phyloP scores from a whole-genome alignment of 2,329 filamentous ascomycete species.

The Phaeoacremonium minimum region DNA sequence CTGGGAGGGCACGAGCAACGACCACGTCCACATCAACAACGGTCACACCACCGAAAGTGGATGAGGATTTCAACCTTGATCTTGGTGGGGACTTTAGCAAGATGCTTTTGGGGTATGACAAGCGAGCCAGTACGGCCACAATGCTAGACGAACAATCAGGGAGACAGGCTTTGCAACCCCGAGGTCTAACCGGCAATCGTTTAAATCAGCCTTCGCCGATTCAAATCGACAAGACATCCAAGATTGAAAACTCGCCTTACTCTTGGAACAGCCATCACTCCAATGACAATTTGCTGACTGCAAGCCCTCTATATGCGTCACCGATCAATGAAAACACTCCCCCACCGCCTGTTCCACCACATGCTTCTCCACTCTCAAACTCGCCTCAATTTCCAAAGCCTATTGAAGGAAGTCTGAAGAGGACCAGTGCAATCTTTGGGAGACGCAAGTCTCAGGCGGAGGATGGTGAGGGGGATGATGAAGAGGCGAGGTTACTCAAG shows the following conservation, averaged over 20 bases:
- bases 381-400: constrained; percentile 19
- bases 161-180: constrained; percentile 26
- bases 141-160: constrained; percentile 34
- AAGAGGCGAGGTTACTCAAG: constrained; percentile 47
- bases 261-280: constrained; percentile 50
- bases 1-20: constrained; percentile 39
- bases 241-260: constrained; percentile 41
- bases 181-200: constrained; percentile 42
- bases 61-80: constrained; percentile 42
- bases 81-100: constrained; percentile 54
- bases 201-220: constrained; percentile 40
- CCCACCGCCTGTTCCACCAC: constrained; percentile 34
- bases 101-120: constrained; percentile 53
- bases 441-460: constrained; percentile 19
- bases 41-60: constrained; percentile 44
- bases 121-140: constrained; percentile 46
- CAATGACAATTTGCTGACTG: constrained; percentile 41
- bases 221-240: constrained; percentile 38
- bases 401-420: constrained; percentile 17
- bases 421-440: constrained; percentile 21
- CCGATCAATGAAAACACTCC: constrained; percentile 27
- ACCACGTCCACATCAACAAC: constrained; percentile 51
- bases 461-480: constrained; percentile 36
- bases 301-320: constrained; percentile 25
- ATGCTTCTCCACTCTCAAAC: constrained; percentile 23